A percentile compares a stretch with the other conserved stretches of the same genome.
These are phyloP conservation scores for Chalara sp. DNA, from an alignment of 2,329 filamentous ascomycete species.

Conservation along the genomic window DNA sequence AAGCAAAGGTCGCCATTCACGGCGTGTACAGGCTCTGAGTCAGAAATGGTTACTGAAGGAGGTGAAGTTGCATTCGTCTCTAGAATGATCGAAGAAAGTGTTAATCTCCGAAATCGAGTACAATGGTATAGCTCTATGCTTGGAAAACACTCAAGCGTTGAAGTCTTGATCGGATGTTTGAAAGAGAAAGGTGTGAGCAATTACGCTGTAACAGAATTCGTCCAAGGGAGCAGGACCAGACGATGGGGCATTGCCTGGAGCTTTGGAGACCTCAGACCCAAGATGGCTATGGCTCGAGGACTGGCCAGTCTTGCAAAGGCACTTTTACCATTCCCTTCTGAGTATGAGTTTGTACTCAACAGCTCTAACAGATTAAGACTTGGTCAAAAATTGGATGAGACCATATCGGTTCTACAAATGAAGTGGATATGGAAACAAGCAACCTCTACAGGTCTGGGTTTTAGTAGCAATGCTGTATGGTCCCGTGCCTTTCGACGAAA, in stretches of 20 bases:
- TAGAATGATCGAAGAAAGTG: slow-evolving; percentile 64
- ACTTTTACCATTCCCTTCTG: slow-evolving; percentile 45
- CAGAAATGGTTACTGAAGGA: slow-evolving; percentile 80
- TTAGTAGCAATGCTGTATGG: slow-evolving; percentile 28
- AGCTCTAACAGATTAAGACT: not conserved
- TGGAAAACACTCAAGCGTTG: slow-evolving; percentile 67
- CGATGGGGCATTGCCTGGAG: slow-evolving; percentile 91
- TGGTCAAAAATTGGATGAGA: slow-evolving; percentile 22
- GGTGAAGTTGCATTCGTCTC: slow-evolving; percentile 72
- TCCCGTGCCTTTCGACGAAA: slow-evolving; percentile 28
- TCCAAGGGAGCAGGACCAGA: slow-evolving; percentile 71
- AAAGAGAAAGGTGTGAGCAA: slow-evolving; percentile 59
- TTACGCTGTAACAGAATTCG: slow-evolving; percentile 74
- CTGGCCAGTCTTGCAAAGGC: slow-evolving; percentile 36
- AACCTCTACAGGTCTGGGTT: slow-evolving; percentile 19
- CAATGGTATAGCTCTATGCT: slow-evolving; percentile 92
- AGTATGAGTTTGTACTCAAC: slow-evolving; percentile 30
- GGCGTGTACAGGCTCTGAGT: slow-evolving; percentile 66
- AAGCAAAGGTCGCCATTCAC: slow-evolving; percentile 66
- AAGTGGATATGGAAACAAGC: slow-evolving; percentile 24
- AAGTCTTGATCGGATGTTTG: slow-evolving; percentile 53
- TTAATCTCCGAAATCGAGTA: slow-evolving; percentile 51
- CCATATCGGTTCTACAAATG: slow-evolving; percentile 17
- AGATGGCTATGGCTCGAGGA: slow-evolving; percentile 33
- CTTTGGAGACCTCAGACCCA: slow-evolving; percentile 61